Percentiles rank a stretch among this genome's conserved stretches.
Evolutionary conservation across 371 early-diverging fungal species (phyloP).

Genomic region (Mortierella sp.): DNA sequence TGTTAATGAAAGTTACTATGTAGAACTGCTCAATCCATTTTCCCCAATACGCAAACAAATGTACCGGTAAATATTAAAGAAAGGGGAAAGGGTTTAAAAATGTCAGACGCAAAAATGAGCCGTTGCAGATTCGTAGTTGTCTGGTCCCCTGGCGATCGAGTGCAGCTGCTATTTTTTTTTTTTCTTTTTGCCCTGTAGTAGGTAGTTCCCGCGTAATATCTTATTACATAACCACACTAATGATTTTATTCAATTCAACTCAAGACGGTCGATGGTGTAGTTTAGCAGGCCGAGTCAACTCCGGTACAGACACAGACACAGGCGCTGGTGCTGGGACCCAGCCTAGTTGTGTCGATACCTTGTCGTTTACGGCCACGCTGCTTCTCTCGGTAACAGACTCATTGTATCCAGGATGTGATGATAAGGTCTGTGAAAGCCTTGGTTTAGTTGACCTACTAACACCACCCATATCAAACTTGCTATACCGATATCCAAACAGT

Average conservation of each 20-base stretch:
- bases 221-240: neutral
- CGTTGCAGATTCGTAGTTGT: no score
- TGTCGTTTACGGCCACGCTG: neutral
- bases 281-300: slow-evolving; percentile 38
- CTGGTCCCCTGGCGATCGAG: no score
- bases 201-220: no score
- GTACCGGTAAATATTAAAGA: no score
- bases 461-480: slow-evolving; percentile 1
- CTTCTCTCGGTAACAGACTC: neutral
- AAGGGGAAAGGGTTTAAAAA: no score
- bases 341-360: slow-evolving; percentile 1
- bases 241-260: slow-evolving; percentile 15
- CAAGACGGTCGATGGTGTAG: slow-evolving; percentile 38
- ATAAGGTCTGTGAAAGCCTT: neutral
- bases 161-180: no score
- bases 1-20: no score
- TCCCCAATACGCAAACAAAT: no score
- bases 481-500: slow-evolving; percentile 35
- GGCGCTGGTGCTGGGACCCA: slow-evolving; percentile 8
- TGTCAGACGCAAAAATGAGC: no score
- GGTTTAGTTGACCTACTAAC: neutral
- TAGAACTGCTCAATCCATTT: no score
- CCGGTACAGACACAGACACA: slow-evolving; percentile 11
- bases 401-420: neutral
- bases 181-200: no score